A percentile compares a stretch with the other conserved stretches of the same genome.
Evolutionary conservation across 257 asterid genomes (phyloP).

Genomic region (Eustoma russellianum): DNA sequence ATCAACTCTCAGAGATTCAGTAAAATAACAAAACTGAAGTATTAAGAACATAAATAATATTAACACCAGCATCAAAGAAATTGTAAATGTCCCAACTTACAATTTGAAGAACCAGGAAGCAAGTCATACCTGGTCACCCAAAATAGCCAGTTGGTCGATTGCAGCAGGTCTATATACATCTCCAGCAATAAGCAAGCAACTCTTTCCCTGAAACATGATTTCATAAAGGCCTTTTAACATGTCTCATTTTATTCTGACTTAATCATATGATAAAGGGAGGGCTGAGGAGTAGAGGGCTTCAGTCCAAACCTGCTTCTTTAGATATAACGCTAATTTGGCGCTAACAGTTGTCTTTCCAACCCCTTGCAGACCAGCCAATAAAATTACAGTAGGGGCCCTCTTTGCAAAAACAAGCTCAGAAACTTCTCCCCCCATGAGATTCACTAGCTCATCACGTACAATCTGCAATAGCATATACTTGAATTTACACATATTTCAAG

Average conservation of each 20-base stretch:
- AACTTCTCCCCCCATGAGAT: conserved; percentile 94
- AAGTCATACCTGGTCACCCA: conserved; percentile 48
- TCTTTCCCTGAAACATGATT: conserved; percentile 65
- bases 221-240: conserved; percentile 17
- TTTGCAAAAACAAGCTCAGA: conserved; percentile 80
- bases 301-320: conserved; percentile 68
- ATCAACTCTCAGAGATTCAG: no score
- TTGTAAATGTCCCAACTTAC: no score
- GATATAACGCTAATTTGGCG: conserved; percentile 91
- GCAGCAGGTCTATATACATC: conserved; percentile 99
- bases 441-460: conserved; percentile 81
- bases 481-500: no score
- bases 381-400: conserved; percentile 69
- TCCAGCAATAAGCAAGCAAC: conserved; percentile 97
- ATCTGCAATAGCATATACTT: conserved; percentile 32
- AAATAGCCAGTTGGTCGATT: conserved; percentile 83
- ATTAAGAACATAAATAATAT: no score
- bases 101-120: not conserved
- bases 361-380: conserved; percentile 97
- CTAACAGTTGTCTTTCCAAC: conserved; percentile 99
- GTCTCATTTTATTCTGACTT: conserved; percentile 2
- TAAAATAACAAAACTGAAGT: no score
- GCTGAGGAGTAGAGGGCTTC: conserved; percentile 12
- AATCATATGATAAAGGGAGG: not conserved
- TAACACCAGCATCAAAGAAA: no score